Evolutionary conservation across 768 basidiomycete genomes (phyloP).

Genomic region (Cystofilobasidium macerans): DNA sequence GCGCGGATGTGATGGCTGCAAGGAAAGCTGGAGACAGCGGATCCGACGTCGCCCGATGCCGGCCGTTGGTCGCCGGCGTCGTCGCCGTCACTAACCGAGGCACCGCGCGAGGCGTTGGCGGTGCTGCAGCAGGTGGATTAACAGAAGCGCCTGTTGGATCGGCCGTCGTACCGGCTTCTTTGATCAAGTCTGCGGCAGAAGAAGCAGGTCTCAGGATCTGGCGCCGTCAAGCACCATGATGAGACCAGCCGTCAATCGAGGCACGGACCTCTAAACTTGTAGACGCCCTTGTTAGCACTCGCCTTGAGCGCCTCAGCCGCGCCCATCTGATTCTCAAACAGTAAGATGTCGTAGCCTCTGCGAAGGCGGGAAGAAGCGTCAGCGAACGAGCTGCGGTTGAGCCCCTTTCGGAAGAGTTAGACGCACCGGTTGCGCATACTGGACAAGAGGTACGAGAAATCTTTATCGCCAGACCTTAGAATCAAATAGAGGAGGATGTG

Average conservation of each 20-base stretch:
- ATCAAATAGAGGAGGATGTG: too few species aligned
- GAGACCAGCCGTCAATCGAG: not conserved
- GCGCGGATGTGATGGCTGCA: not conserved
- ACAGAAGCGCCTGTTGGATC: not conserved
- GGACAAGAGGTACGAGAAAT: slow-evolving; percentile 19
- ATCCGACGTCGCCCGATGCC: not conserved
- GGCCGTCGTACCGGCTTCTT: not conserved
- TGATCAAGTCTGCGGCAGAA: not conserved
- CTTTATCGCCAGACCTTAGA: slow-evolving; percentile 13
- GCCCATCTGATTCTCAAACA: slow-evolving; percentile 11
- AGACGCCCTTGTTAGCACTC: slow-evolving; percentile 1
- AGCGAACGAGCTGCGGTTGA: not conserved
- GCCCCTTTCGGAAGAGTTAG: not conserved
- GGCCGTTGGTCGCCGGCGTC: not conserved
- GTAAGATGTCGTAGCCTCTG: not conserved
- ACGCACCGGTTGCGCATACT: slow-evolving; percentile 14
- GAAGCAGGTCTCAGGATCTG: not conserved
- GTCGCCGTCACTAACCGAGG: not conserved
- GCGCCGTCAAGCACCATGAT: not conserved
- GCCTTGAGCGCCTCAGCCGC: slow-evolving; percentile 24
- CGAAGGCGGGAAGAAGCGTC: not conserved
- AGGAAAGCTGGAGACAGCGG: not conserved
- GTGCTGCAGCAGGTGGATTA: not conserved
- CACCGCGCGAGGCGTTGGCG: not conserved
- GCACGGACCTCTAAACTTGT: slow-evolving; percentile 8